These are phyloP conservation scores for Aegilops sharonensis DNA, from an alignment of 176 grass and related monocot species.

Conservation along the genomic window DNA sequence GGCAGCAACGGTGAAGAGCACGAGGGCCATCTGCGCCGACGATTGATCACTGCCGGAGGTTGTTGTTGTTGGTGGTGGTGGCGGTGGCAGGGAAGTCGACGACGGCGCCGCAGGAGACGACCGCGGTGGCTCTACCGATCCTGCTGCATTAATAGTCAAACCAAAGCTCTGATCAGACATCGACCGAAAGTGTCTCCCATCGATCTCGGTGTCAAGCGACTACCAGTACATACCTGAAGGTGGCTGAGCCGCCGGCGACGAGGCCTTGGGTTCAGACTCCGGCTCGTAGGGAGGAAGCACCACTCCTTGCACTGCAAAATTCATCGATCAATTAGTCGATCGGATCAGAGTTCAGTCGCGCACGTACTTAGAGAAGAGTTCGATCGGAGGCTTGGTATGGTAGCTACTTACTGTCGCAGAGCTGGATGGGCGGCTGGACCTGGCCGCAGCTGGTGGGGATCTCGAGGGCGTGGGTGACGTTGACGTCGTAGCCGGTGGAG, in stretches of 20 bases:
- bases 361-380: background rate
- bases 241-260: background rate
- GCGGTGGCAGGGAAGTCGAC: background rate
- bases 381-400: background rate
- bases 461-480: slow-evolving; percentile 40
- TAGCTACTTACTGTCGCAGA: slow-evolving; percentile 34
- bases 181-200: background rate
- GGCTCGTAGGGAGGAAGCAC: slow-evolving; percentile 40
- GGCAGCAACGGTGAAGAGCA: background rate
- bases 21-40: fast-evolving
- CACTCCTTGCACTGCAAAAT: slow-evolving; percentile 28
- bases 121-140: background rate
- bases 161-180: background rate
- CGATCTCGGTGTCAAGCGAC: background rate
- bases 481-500: slow-evolving; percentile 29
- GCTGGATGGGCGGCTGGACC: slow-evolving; percentile 34
- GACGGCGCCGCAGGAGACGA: background rate
- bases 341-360: background rate
- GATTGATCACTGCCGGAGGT: background rate
- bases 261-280: background rate
- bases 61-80: background rate
- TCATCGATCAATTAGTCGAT: background rate
- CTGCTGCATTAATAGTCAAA: background rate
- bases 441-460: slow-evolving; percentile 42
- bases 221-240: slow-evolving; percentile 15